Evolutionary conservation across 805 yeast species (phyloP).

Genomic region (Metschnikowia aberdeeniae): DNA sequence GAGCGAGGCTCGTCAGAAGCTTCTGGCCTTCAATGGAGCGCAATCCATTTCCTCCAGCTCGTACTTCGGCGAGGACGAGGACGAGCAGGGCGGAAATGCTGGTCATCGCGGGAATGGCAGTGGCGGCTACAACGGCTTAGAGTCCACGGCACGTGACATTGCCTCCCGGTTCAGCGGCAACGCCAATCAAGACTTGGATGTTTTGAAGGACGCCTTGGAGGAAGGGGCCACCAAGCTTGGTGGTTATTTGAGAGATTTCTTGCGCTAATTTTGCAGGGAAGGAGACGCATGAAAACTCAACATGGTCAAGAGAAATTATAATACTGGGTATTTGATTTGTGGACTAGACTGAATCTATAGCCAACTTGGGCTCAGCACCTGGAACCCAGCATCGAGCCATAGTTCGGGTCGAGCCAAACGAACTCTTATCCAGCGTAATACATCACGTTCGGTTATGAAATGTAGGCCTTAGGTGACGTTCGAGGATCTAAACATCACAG

Average conservation of each 20-base stretch:
- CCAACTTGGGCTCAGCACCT: too few relatives aligned
- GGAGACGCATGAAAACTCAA: too few relatives aligned
- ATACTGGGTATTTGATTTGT: too few relatives aligned
- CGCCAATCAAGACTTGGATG: constrained; percentile 86
- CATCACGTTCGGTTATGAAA: too few relatives aligned
- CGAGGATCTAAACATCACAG: too few relatives aligned
- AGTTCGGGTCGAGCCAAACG: too few relatives aligned
- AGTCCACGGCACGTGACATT: constrained; percentile 54
- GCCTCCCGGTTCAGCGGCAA: constrained; percentile 67
- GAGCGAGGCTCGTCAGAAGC: constrained; percentile 75
- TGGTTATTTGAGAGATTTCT: constrained; percentile 79
- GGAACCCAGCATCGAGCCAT: too few relatives aligned
- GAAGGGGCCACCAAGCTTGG: constrained; percentile 90
- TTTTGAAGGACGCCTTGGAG: constrained; percentile 86
- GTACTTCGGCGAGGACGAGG: constrained; percentile 84
- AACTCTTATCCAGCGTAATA: too few relatives aligned
- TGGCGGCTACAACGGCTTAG: constrained; percentile 45
- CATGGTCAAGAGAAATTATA: too few relatives aligned
- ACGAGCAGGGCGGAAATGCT: constrained; percentile 18
- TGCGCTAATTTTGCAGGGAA: constrained; percentile 35
- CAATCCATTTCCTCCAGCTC: constrained; percentile 87
- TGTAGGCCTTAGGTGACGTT: too few relatives aligned
- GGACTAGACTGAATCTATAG: too few relatives aligned
- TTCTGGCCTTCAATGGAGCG: constrained; percentile 80
- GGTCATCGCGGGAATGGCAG: constrained; percentile 13